Base-by-base conservation (phyloP, 768 basidiomycete species). In the Boletus rex-veris region DNA sequence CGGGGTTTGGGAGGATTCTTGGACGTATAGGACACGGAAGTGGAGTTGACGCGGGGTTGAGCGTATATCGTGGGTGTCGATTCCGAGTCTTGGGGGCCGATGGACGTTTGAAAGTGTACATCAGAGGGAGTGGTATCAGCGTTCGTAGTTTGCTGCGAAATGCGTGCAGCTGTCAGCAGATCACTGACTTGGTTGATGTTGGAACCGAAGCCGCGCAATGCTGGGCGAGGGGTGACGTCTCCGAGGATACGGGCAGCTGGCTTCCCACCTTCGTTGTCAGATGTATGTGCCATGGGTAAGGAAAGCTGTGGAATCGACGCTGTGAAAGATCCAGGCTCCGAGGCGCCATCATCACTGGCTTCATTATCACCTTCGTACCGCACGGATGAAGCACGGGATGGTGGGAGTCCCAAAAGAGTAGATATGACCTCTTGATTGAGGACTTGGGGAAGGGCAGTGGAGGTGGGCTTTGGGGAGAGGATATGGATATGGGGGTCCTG, bases 361-460 rank as follows among this genome's bases (percentile, higher is more conserved):
- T 84, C 83, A 52, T 83, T 82, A 53, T 84, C 83, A 8, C 80
- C 83, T 64, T 84, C 83, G 26, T 80, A 71, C 72, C 81, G 50
- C 65, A 76, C 39, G 73, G 68, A 68, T 16, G 71, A 73, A 45
- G 71, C 64, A 33, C 73, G 70, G 8, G 71, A 73, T 6, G 72
- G 69, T 3, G 73, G 70, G 38, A 85, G 71, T 5, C 87, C 86
- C 3, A 88, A 74, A 9, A 90, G 76, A 4, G 79, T 74, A 3
- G 80, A 80, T 36, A 88, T 81, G 37, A 89, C 87, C 50, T 87
- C 81, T 64, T 86, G 83, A 48, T 81, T 84, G 42, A 90, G 78
- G 18, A 89, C 77, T 64, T 88, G 86, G 0, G 86, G 86, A 7
- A 75, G 72, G 11, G 78, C 62, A 4, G 74, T 75, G 1, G 74